Base-by-base conservation (phyloP, 2,329 filamentous ascomycete genomes). In the Metarhizium anisopliae region DNA sequence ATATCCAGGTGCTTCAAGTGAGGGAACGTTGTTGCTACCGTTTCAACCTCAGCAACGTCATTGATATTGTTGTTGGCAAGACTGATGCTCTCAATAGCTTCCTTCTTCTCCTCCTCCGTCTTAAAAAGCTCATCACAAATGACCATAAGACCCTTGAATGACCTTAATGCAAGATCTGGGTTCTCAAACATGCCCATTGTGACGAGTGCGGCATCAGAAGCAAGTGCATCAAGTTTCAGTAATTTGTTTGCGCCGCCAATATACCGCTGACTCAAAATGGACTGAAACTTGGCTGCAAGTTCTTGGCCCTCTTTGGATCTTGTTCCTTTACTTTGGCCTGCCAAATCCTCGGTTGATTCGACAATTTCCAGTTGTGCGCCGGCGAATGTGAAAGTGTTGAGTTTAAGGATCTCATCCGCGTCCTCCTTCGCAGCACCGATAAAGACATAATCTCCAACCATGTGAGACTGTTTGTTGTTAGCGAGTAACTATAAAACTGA, bases 81-180 rank as follows among this genome's bases (percentile, higher is more conserved):
- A 42, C 86, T 89, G 63, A 97, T 86, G 66, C 90, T 93, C 60
- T 86, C 77, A 51, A 99, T 86, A 4, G 87, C 86, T 50, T 91
- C 86, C 52, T 84, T 81, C 69, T 92, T 92, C 52, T 87, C 85
- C 58, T 86, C 77, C 13, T 80, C 67, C 2, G 81, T 85, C 61
- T 86, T 85, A 74, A 96, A 95, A 18, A 87, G 80, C 58, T 83
- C 76, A 54, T 95, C 85, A 68, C 89, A 91, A 50, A 96, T 85
- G 57, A 83, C 84, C 89, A 97, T 95, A 59, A 97, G 78, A 1
- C 89, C 93, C 53, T 89, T 89, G 73, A 97, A 96, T 59, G 96
- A 89, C 69, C 96, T 99, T 60, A 87, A 82, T 50, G 88, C 84
- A 1, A 85, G 85, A 3, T 86, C 83, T 57, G 80, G 82, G 57